phyloP scores from a whole-genome alignment of 176 grass and related monocot species.

The Bothriochloa decipiens region DNA sequence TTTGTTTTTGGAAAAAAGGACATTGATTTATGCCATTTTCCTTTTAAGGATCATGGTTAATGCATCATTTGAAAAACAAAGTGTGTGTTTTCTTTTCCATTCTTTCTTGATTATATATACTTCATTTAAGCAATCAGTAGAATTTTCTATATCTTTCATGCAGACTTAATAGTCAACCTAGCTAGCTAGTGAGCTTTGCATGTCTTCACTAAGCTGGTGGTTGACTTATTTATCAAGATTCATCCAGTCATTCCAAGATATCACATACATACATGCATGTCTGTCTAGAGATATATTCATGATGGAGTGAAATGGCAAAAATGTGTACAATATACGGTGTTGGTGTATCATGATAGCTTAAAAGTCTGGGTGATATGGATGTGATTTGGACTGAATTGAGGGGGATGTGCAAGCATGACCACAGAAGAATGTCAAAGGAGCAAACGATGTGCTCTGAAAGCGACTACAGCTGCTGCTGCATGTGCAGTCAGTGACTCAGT shows the following conservation, averaged over 20 bases:
- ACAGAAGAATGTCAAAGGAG: slow-evolving; percentile 53
- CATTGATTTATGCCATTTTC: not conserved
- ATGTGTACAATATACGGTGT: slow-evolving; percentile 17
- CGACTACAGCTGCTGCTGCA: slow-evolving; percentile 19
- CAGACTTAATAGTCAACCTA: not conserved
- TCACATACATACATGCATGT: not conserved
- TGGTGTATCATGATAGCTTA: slow-evolving; percentile 12
- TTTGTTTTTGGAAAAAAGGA: not conserved
- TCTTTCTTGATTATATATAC: not conserved
- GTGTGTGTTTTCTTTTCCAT: not conserved
- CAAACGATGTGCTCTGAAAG: slow-evolving; percentile 36
- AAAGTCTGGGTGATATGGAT: slow-evolving; percentile 41
- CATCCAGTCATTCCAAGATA: not conserved
- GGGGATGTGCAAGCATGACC: slow-evolving; percentile 37
- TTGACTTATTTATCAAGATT: slow-evolving; percentile 4
- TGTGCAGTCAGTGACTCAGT: not conserved
- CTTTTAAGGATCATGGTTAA: not conserved
- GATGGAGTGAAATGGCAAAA: not conserved
- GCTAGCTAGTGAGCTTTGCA: not conserved
- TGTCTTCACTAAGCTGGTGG: not conserved
- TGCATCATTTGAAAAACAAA: not conserved
- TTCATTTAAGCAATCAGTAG: not conserved
- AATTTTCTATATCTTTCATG: not conserved
- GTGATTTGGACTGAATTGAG: slow-evolving; percentile 53
- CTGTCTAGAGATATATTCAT: not conserved